phyloP scores from a whole-genome alignment of 345 rosid genomes.

The Lepidium didymum region DNA sequence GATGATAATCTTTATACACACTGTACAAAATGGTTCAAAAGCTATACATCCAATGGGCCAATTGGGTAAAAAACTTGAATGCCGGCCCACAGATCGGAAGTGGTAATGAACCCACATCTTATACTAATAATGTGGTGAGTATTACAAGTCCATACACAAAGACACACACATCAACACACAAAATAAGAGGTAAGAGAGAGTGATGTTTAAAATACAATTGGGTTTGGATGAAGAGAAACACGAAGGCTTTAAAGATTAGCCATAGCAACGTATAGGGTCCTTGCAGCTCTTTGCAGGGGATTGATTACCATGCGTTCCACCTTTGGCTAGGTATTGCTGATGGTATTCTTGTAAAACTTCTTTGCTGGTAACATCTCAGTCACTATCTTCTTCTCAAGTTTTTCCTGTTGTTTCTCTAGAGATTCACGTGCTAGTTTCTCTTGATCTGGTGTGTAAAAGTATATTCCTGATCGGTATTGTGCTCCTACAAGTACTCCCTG shows the following conservation, averaged over 20 bases:
- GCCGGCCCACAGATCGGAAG: neutral
- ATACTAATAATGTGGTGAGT: no score
- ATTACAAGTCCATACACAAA: neutral
- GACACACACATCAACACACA: neutral
- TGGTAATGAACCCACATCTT: neutral
- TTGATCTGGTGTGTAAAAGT: slow-evolving; percentile 67
- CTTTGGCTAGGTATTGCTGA: slow-evolving; percentile 85
- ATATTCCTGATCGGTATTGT: slow-evolving; percentile 87
- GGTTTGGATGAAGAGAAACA: neutral
- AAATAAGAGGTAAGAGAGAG: neutral
- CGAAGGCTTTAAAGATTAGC: slow-evolving; percentile 30
- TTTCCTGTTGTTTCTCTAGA: slow-evolving; percentile 47
- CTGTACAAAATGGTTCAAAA: no score
- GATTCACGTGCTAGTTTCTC: slow-evolving; percentile 69
- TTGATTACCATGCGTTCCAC: slow-evolving; percentile 80
- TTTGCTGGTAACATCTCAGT: slow-evolving; percentile 85
- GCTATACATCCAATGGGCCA: no score
- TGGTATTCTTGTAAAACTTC: slow-evolving; percentile 83
- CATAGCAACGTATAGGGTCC: slow-evolving; percentile 86
- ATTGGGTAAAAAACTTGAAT: neutral
- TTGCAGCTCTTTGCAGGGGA: slow-evolving; percentile 80
- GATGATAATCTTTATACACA: no score
- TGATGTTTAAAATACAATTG: neutral
- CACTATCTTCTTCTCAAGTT: slow-evolving; percentile 57
- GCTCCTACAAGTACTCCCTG: slow-evolving; percentile 84